Evolutionary conservation across 2,329 filamentous ascomycete species (phyloP), one percentile per base, ranked within the genome.

Genomic region (Monosporascus ibericus): DNA sequence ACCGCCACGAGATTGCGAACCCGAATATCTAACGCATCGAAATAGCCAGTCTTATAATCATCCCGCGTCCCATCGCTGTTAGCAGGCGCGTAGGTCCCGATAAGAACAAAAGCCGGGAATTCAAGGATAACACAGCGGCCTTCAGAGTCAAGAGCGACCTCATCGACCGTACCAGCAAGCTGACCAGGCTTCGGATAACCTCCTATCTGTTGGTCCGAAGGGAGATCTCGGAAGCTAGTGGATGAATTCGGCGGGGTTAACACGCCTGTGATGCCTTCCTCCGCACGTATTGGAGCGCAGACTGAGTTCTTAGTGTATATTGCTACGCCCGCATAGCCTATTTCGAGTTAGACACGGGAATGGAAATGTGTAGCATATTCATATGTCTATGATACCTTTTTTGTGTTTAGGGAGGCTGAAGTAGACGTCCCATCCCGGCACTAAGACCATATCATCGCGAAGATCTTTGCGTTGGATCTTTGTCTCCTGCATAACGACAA

Each of bases 381-480:
- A 8, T 18, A 25, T 6, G n/a, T 39, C 8, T 37, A 47, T 58
- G 27, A 27, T 72, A 87, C 90, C 92, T 76, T 96, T 97, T 70
- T 97, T 97, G 65, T 95, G 80, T 66, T 86, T 90, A 0, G 94
- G 94, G 24, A 99, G 76, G 67, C 91, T 96, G 72, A 96, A 96
- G 71, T 87, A 96, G 58, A 92, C 92, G 67, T 99, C 94, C 92
- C 92, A 99, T 14, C 94, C 94, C 0, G 89, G 85, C 0, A 97
- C 84, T 36, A 97, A 75, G 9, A 97, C 92, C 90, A 97, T 97
- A 62, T 97, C 94, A 77, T 97, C 94, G 40, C 78, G 80, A 1
- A 99, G 75, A 61, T 96, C 92, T 67, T 96, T 96, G 52, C 87
- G 81, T 66, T 97, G 94, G 40, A 97, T 96, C 72, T 97, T 99